Percentiles rank a stretch among this genome's conserved stretches.
Evolutionary conservation across 169 alveolate species (phyloP).

Genomic region (Cryptosporidium meleagridis): DNA sequence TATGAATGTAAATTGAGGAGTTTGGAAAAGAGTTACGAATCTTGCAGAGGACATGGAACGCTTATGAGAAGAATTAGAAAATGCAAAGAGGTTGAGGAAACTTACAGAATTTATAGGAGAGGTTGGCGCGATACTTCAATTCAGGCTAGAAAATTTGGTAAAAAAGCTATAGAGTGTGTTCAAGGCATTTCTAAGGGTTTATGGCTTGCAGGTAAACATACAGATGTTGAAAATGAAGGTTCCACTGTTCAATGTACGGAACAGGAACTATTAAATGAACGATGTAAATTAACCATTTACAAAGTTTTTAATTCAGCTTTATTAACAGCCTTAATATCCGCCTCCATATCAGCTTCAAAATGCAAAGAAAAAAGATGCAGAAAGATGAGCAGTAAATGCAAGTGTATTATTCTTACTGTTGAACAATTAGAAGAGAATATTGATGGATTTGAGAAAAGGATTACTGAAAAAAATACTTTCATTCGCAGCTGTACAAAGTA

Average conservation of each 20-base stretch:
- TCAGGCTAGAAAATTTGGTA: not conserved
- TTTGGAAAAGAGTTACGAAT: not conserved
- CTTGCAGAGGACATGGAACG: not conserved
- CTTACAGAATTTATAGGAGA: not conserved
- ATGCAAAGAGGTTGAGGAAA: not conserved
- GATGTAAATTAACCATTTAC: not conserved
- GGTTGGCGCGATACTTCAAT: not conserved
- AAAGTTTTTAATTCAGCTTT: not conserved
- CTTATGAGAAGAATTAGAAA: not conserved
- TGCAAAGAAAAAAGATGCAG: not conserved
- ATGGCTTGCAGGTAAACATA: not conserved
- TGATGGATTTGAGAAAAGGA: not conserved
- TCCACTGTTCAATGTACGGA: not conserved
- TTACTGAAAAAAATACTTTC: not conserved
- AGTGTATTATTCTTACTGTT: not conserved
- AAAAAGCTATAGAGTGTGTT: not conserved
- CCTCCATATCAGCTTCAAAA: not conserved
- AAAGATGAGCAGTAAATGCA: not conserved
- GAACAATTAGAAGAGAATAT: not conserved
- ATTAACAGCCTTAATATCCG: not conserved
- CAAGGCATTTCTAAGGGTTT: not conserved
- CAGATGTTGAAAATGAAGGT: not conserved
- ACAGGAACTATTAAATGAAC: not conserved
- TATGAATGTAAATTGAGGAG: not conserved
- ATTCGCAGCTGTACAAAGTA: not conserved